Percentiles rank a stretch among this genome's conserved stretches.
Evolutionary conservation across 1,139 yeast species (phyloP).

Genomic region (Pichia sp.): DNA sequence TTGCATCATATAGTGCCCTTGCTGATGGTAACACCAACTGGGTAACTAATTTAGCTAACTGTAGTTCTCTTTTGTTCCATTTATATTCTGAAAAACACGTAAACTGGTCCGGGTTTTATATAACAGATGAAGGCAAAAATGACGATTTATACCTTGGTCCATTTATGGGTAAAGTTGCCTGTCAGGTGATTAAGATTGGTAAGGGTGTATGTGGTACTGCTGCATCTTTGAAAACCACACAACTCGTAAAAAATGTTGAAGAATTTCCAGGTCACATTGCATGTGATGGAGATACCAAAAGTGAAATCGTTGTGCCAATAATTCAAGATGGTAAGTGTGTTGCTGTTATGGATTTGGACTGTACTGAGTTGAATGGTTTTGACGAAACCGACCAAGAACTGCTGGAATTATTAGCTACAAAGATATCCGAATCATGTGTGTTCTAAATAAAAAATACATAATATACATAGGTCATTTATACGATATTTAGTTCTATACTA

Average conservation of each 20-base stretch:
- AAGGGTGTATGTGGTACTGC: slow-evolving; percentile 91
- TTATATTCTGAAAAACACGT: slow-evolving; percentile 57
- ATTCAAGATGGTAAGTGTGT: slow-evolving; percentile 28
- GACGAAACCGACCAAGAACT: slow-evolving; percentile 49
- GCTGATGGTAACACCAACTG: slow-evolving; percentile 59
- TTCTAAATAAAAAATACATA: slow-evolving; percentile 11
- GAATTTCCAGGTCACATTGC: slow-evolving; percentile 90
- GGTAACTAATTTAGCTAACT: slow-evolving; percentile 85
- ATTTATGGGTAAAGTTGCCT: slow-evolving; percentile 94
- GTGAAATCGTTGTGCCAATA: slow-evolving; percentile 91
- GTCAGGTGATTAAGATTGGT: slow-evolving; percentile 73
- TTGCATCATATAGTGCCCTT: slow-evolving; percentile 60
- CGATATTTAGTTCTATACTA: too few relatives aligned
- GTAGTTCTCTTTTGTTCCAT: slow-evolving; percentile 81
- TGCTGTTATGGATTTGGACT: slow-evolving; percentile 87
- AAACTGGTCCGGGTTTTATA: slow-evolving; percentile 94
- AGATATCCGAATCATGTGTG: slow-evolving; percentile 43
- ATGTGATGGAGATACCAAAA: slow-evolving; percentile 89
- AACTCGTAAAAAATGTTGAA: slow-evolving; percentile 69
- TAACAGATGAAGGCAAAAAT: slow-evolving; percentile 32
- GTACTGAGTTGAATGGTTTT: slow-evolving; percentile 57
- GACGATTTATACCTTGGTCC: slow-evolving; percentile 71
- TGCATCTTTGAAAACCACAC: slow-evolving; percentile 49
- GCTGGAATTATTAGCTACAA: slow-evolving; percentile 50
- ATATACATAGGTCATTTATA: too few relatives aligned